Evolutionary conservation across 768 basidiomycete species (phyloP).

Genomic region (Phlegmacium glaucopus): DNA sequence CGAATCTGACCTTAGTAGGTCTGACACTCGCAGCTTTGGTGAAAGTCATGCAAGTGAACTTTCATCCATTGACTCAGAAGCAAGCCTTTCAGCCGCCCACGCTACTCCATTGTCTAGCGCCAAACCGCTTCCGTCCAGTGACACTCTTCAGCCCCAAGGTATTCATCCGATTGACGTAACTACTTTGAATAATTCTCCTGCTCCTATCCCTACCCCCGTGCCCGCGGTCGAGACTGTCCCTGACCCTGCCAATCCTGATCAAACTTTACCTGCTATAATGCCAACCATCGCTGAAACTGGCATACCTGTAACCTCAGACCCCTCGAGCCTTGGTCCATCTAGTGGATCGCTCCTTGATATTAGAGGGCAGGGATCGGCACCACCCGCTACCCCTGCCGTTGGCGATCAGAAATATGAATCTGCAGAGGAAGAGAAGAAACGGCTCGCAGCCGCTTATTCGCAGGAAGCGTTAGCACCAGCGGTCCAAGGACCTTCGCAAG

Average conservation of each 20-base stretch:
- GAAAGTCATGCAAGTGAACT: conserved; percentile 80
- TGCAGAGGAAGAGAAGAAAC: conserved; percentile 64
- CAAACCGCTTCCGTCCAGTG: conserved; percentile 19
- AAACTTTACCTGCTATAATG: conserved; percentile 14
- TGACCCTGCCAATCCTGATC: neutral
- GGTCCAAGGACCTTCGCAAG: conserved; percentile 3
- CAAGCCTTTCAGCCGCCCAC: conserved; percentile 13
- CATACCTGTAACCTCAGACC: conserved; percentile 60
- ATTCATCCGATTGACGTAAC: conserved; percentile 29
- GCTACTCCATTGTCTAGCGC: conserved; percentile 14
- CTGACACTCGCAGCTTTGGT: conserved; percentile 80
- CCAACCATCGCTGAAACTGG: conserved; percentile 73
- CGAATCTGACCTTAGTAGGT: conserved; percentile 57
- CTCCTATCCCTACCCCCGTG: conserved; percentile 28
- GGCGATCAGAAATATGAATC: conserved; percentile 36
- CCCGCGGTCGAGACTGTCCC: neutral
- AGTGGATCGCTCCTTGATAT: conserved; percentile 61
- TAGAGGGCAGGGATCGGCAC: conserved; percentile 15
- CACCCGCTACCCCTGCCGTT: conserved; percentile 14
- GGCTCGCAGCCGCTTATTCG: conserved; percentile 41
- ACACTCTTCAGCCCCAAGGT: conserved; percentile 29
- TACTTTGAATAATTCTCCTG: conserved; percentile 18
- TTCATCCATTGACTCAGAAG: conserved; percentile 43
- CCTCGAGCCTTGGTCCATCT: conserved; percentile 59
- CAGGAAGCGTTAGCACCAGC: conserved; percentile 18